A percentile compares a stretch with the other conserved stretches of the same genome.
phyloP scores from a whole-genome alignment of 768 basidiomycete species.

The Leccinum imitatum region DNA sequence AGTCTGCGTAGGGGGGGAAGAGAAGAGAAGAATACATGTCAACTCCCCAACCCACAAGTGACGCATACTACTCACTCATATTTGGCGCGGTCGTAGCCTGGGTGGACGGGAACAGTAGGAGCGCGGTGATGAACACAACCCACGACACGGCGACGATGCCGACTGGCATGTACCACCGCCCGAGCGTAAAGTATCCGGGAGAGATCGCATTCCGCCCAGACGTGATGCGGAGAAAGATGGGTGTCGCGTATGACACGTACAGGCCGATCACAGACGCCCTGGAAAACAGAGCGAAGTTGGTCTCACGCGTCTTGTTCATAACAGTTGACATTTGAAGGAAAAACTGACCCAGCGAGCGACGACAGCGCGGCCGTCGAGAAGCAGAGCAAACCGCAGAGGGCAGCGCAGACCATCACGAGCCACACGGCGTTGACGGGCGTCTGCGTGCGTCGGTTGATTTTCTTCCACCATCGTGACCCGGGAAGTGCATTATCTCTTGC shows the following conservation, averaged over 20 bases:
- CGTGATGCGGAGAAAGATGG: conserved; percentile 70
- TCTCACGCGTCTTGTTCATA: background rate
- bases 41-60: background rate
- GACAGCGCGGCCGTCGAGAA: conserved; percentile 62
- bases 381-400: conserved; percentile 60
- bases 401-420: conserved; percentile 61
- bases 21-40: background rate
- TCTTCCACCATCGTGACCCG: conserved; percentile 69
- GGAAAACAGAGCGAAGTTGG: background rate
- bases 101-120: conserved; percentile 57
- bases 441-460: conserved; percentile 54
- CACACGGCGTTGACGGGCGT: conserved; percentile 78
- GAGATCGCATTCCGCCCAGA: conserved; percentile 57
- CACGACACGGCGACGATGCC: conserved; percentile 63
- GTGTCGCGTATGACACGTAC: conserved; percentile 60
- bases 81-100: conserved; percentile 39
- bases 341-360: conserved; percentile 64
- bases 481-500: conserved; percentile 75
- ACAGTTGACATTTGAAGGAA: background rate
- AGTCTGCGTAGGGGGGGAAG: conserved; percentile 43
- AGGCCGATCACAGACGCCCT: conserved; percentile 72
- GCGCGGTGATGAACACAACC: conserved; percentile 61
- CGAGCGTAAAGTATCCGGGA: conserved; percentile 62
- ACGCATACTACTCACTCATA: conserved; percentile 56
- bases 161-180: conserved; percentile 57